Evolutionary conservation across 768 basidiomycete genomes (phyloP).

Genomic region (Leucosporidium yakuticum): DNA sequence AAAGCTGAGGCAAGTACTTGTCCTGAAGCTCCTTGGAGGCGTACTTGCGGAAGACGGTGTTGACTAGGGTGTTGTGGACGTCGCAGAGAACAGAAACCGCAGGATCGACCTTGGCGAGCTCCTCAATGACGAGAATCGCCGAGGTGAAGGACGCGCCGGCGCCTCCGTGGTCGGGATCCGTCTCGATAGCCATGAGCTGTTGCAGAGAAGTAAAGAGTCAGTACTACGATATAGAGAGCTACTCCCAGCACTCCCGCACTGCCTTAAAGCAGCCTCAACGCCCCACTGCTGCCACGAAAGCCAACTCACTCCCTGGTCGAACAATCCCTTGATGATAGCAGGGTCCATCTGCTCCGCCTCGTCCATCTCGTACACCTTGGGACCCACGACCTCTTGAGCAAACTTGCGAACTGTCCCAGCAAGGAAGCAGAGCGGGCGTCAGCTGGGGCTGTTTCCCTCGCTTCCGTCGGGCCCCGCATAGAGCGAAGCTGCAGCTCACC

Average conservation of each 20-base stretch:
- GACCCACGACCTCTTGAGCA: slow-evolving; percentile 78
- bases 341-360: slow-evolving; percentile 94
- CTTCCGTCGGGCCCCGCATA: background rate
- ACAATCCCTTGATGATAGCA: slow-evolving; percentile 73
- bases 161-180: slow-evolving; percentile 71
- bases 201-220: background rate
- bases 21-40: slow-evolving; percentile 77
- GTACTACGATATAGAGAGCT: no score
- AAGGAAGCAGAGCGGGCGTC: slow-evolving; percentile 11
- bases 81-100: slow-evolving; percentile 95
- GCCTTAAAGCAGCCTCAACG: no score
- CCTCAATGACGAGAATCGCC: slow-evolving; percentile 93
- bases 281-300: no score
- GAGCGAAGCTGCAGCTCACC: slow-evolving; percentile 53
- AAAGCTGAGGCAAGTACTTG: slow-evolving; percentile 77
- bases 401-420: slow-evolving; percentile 68
- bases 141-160: slow-evolving; percentile 87
- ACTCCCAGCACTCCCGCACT: background rate
- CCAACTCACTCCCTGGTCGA: slow-evolving; percentile 80
- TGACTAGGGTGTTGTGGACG: slow-evolving; percentile 97
- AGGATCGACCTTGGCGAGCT: slow-evolving; percentile 91
- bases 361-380: slow-evolving; percentile 94
- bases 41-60: slow-evolving; percentile 84
- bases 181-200: slow-evolving; percentile 98
- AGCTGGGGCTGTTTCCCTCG: background rate